Base-by-base conservation (phyloP, 2,329 filamentous ascomycete genomes). In the Amauroascus verrucosus region DNA sequence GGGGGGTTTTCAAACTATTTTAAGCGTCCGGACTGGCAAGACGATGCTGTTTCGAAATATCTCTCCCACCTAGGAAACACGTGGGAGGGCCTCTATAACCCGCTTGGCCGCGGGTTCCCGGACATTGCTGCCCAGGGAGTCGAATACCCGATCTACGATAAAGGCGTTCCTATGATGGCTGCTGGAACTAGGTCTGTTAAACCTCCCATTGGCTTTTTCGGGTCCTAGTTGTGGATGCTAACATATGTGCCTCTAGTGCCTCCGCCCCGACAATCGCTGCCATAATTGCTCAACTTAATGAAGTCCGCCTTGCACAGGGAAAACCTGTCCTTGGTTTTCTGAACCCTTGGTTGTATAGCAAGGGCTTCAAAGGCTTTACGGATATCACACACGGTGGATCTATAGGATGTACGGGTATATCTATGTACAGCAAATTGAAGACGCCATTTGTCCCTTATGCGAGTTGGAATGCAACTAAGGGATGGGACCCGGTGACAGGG, bases 251-350 rank as follows among this genome's bases (percentile, higher is more conserved):
- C 11, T 13, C 22, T 14, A 72, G 69, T 61, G 82, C 83, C 0
- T 77, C 83, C 1, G 70, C 80, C 0, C 85, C 85, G 0, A 71
- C 81, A 0, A 77, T 84, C 48, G 82, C 83, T 0, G 76, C 76
- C 14, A 75, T 88, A 57, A 70, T 88, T 46, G 74, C 78, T 0
- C 73, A 85, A 33, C 66, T 88, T 48, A 87, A 87, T 62, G 79
- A 82, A 55, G 76, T 78, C 20, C 73, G 82, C 32, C 66, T 85
- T 48, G 69, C 75, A 13, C 69, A 70, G 14, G 78, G 78, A 1
- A 75, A 75, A 62, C 64, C 75, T 6, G 61, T 70, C 0, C 66
- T 84, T 59, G 80, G 81, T 1, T 83, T 82, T 61, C 65, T 84
- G 26, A 83, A 83, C 63, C 80, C 80, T 0, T 81, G 77, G 76